Evolutionary conservation across 176 grass and related monocot species (phyloP), one percentile per base, ranked within the genome.

Genomic region (Coix lacrymajobi): DNA sequence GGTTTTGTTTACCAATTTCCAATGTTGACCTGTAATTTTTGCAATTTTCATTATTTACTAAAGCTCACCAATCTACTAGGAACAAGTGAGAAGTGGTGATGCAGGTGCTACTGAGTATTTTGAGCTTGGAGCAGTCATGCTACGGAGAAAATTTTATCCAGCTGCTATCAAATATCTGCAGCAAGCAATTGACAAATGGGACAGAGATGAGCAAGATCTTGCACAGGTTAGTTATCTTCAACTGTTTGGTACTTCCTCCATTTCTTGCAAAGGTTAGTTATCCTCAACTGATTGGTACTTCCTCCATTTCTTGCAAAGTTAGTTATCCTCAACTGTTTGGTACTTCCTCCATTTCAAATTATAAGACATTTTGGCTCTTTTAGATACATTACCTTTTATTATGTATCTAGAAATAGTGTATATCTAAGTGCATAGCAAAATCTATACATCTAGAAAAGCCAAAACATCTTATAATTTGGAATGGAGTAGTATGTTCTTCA

Each of bases 41-140:
- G 39, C 19, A 37, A 62, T 25, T 51, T 30, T 19, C 33, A 25
- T 32, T 61, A 32, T 34, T 49, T 7, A 8, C 37, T 90, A 34
- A 70, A 37, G 13, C 20, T 9, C 41, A 32, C 6, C 61, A 68
- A 57, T 48, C 41, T 82, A 66, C 15, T 69, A 98, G 96, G 96
- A 99, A 83, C 93, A 96, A 96, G 93, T 99, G 45, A 90, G 96
- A 79, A 99, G 96, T 83, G 96, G 96, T 25, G 96, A 99, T 86
- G 96, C 83, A 80, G 85, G 89, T 61, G 93, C 92, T 19, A 99
- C 96, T 0, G 96, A 96, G 58, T 95, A 87, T 63, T 99, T 99
- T 81, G 96, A 99, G 73, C 93, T 99, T 61, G 96, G 96, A 87
- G 96, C 96, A 41, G 96, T 99, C 19, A 99, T 99, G 96, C 91